Evolutionary conservation across 768 basidiomycete genomes (phyloP), one percentile per base, ranked within the genome.

Genomic region (Podaxis rugospora): DNA sequence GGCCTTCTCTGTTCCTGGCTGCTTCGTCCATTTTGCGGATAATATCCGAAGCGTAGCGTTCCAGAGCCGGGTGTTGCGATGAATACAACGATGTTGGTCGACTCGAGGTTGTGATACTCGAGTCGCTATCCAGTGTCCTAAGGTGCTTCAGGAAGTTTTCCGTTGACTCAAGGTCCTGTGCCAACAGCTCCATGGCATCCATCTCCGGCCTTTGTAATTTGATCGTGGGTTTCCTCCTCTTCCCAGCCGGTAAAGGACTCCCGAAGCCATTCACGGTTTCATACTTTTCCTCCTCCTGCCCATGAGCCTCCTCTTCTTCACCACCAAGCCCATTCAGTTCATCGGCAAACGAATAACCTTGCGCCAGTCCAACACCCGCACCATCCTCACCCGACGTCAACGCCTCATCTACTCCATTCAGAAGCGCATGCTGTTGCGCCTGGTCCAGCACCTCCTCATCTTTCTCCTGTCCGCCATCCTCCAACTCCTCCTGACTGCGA

Each of bases 21-120:
- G 86, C 82, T 59, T 89, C 87, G 71, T 93, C 89, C 62, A 94
- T 80, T 37, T 83, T 80, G 39, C 91, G 82, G 66, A 95, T 90
- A 63, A 92, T 79, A 64, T 89, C 84, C 16, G 88, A 85, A 5
- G 93, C 89, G 46, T 91, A 76, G 44, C 72, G 77, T 73, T 95
- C 93, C 62, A 95, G 74, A 49, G 75, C 69, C 42, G 78, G 77
- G 57, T 78, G 76, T 55, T 77, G 71, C 4, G 74, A 66, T 25
- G 72, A 65, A 27, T 58, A 35, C 42, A 50, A 52, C 6, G 50
- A 54, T 35, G 59, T 46, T 11, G 21, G 13, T 5, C 44, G 59
- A n/a, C 42, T 35, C 35, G 51, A 44, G 10, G 40, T 36, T 6
- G 21, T 16, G 2, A n/a, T 72, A 66, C 42, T 71, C 69, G 35